A percentile compares a stretch with the other conserved stretches of the same genome.
Conservation (phyloP, 2,329 filamentous ascomycete genomes). For the Alternaria sp. region DNA sequence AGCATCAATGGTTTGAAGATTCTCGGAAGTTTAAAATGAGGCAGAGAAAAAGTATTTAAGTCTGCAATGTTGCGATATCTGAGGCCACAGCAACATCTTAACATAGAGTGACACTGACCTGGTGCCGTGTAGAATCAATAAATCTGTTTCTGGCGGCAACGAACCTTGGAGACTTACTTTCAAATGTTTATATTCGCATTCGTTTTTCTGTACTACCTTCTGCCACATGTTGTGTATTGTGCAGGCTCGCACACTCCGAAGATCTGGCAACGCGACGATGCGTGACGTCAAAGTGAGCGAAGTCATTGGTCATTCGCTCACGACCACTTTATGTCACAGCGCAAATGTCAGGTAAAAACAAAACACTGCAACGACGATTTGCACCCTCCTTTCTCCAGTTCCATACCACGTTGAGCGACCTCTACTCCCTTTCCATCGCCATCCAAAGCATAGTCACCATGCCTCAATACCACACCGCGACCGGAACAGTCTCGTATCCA, state of each 20-base stretch:
- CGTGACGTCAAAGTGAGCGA: slow-evolving; percentile 11
- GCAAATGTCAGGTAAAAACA: not conserved
- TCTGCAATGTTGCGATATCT: too few species aligned
- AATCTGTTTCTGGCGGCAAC: not conserved
- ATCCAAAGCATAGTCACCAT: not conserved
- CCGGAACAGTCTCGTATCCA: slow-evolving; percentile 16
- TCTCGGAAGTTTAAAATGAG: not conserved
- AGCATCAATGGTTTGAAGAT: too few species aligned
- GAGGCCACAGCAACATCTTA: not conserved
- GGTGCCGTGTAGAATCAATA: not conserved
- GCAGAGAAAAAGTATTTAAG: not conserved
- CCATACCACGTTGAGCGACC: not conserved
- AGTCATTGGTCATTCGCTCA: not conserved
- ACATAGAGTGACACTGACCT: not conserved
- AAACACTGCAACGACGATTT: not conserved
- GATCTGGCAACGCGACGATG: not conserved
- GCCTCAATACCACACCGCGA: slow-evolving; percentile 20
- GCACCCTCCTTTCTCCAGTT: not conserved
- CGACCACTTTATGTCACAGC: not conserved
- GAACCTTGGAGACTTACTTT: not conserved
- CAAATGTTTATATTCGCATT: not conserved
- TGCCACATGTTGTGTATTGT: not conserved
- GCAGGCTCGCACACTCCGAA: not conserved
- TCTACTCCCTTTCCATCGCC: not conserved
- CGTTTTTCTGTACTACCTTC: not conserved